A percentile compares a stretch with the other conserved stretches of the same genome.
phyloP scores from a whole-genome alignment of 345 rosid species.

The Viola odorata region DNA sequence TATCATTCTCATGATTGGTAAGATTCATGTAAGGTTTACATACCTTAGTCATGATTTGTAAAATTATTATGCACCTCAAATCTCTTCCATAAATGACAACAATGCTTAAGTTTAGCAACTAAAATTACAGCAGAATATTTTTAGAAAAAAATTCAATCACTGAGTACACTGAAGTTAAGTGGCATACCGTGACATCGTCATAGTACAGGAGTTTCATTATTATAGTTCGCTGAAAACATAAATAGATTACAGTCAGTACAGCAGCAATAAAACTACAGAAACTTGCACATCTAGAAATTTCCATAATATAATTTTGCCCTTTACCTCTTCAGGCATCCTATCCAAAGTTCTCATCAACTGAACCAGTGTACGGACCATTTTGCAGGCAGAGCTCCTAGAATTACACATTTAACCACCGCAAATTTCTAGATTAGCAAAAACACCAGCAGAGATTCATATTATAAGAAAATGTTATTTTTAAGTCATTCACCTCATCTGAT shows the following conservation, averaged over 20 bases:
- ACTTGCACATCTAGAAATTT: neutral
- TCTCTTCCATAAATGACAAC: conserved; percentile 1
- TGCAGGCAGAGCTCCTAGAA: conserved; percentile 90
- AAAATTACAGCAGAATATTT: neutral
- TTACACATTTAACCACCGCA: conserved; percentile 4
- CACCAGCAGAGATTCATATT: conserved; percentile 2
- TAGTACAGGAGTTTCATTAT: conserved; percentile 94
- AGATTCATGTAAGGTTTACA: too few species aligned
- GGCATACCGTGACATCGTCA: conserved; percentile 89
- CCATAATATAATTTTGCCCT: neutral
- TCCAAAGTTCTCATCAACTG: conserved; percentile 97
- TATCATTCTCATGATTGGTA: too few species aligned
- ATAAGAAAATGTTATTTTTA: neutral
- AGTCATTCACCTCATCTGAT: conserved; percentile 75
- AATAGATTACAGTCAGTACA: conserved; percentile 11
- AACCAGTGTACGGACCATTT: conserved; percentile 88
- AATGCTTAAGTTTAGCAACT: neutral
- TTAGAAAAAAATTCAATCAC: neutral
- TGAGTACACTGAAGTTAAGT: conserved; percentile 8
- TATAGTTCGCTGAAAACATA: conserved; percentile 72
- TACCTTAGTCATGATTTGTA: too few species aligned
- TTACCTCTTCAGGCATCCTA: conserved; percentile 90
- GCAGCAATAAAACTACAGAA: neutral
- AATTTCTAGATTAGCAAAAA: neutral
- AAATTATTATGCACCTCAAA: neutral